phyloP scores from a whole-genome alignment of 352 stramenopile species.

The Plasmopara viticola region DNA sequence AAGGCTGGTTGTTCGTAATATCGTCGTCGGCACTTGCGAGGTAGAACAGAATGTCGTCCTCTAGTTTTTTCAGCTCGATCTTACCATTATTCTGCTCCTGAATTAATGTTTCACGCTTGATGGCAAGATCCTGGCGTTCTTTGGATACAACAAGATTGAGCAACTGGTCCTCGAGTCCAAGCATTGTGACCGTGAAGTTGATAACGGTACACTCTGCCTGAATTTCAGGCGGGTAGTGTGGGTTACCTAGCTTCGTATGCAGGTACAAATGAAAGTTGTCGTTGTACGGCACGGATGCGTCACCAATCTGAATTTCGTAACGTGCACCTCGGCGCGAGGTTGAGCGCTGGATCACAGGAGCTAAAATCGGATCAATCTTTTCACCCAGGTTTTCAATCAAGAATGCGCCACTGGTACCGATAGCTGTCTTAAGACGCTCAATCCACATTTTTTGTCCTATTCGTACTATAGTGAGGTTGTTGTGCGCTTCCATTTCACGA shows the following conservation, averaged over 20 bases:
- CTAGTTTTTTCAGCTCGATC: slow-evolving; percentile 94
- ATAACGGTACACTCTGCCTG: slow-evolving; percentile 93
- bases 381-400: slow-evolving; percentile 94
- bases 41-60: slow-evolving; percentile 93
- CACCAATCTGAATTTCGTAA: slow-evolving; percentile 92
- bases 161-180: slow-evolving; percentile 90
- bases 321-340: slow-evolving; percentile 90
- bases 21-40: slow-evolving; percentile 93
- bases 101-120: slow-evolving; percentile 88
- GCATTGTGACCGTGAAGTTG: slow-evolving; percentile 93
- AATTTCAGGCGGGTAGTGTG: slow-evolving; percentile 93
- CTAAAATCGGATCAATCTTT: slow-evolving; percentile 91
- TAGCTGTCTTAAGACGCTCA: slow-evolving; percentile 89
- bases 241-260: slow-evolving; percentile 93
- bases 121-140: slow-evolving; percentile 78
- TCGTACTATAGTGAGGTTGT: slow-evolving; percentile 91
- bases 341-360: slow-evolving; percentile 91
- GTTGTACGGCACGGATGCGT: slow-evolving; percentile 92
- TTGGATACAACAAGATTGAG: slow-evolving; percentile 90
- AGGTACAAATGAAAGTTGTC: slow-evolving; percentile 92
- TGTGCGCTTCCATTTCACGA: slow-evolving; percentile 86
- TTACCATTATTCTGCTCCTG: slow-evolving; percentile 94
- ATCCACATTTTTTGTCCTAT: slow-evolving; percentile 93
- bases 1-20: slow-evolving; percentile 96
- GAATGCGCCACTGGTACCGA: slow-evolving; percentile 90